Conservation (phyloP, 495 filamentous ascomycete genomes). For the Aspergillus hancockii region DNA sequence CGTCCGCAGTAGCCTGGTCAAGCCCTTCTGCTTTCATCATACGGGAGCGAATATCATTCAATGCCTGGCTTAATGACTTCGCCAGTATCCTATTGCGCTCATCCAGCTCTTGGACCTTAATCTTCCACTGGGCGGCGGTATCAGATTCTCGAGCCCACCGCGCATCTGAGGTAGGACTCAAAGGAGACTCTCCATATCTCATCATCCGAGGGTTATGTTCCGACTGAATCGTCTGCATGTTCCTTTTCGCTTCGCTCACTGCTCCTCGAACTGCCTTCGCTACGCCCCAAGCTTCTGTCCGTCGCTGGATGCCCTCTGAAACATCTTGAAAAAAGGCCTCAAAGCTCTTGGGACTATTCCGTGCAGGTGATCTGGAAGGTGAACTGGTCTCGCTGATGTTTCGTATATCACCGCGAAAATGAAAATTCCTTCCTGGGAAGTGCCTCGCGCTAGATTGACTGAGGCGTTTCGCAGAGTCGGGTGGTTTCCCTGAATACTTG, state of each 20-base stretch:
- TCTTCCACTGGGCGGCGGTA: constrained; percentile 22
- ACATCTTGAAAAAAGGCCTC: constrained; percentile 84
- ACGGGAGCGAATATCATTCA: constrained; percentile 62
- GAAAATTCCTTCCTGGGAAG: constrained; percentile 27
- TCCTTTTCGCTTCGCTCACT: constrained; percentile 76
- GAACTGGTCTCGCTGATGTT: constrained; percentile 33
- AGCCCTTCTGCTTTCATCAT: constrained; percentile 50
- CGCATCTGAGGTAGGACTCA: constrained; percentile 12
- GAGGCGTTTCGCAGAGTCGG: constrained; percentile 39
- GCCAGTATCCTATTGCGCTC: constrained; percentile 73
- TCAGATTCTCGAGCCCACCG: constrained; percentile 9
- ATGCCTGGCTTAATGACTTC: constrained; percentile 67
- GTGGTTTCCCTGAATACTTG: constrained; percentile 76
- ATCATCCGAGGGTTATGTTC: constrained; percentile 33
- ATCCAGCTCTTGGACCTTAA: constrained; percentile 54
- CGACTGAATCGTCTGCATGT: constrained; percentile 64
- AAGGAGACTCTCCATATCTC: constrained; percentile 11
- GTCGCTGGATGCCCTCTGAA: constrained; percentile 77
- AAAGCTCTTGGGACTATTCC: constrained; percentile 62
- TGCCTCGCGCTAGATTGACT: constrained; percentile 32
- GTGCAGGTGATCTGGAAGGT: constrained; percentile 51
- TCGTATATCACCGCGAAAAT: constrained; percentile 37
- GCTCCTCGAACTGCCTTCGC: constrained; percentile 90
- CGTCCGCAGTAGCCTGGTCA: constrained; percentile 34
- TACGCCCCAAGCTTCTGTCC: constrained; percentile 83